These are phyloP conservation scores for Fusarium buxicola DNA, from an alignment of 2,329 filamentous ascomycete species.

Conservation along the genomic window DNA sequence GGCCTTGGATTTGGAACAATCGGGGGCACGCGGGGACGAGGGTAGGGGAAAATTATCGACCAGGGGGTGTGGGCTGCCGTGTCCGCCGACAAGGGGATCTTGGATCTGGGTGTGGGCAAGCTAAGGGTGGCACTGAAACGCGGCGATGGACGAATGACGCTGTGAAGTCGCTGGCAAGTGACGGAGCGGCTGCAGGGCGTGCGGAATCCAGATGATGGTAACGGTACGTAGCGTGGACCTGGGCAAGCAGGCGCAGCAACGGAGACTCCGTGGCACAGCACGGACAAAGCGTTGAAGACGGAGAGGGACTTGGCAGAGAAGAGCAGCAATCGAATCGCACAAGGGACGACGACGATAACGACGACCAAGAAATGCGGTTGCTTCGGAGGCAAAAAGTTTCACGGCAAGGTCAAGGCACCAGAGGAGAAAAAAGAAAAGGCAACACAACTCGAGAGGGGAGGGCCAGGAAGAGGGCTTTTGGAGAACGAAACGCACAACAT, in stretches of 20 bases:
- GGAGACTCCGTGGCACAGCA: conserved; percentile 40
- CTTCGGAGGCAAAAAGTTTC: conserved; percentile 23
- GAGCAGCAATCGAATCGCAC: conserved; percentile 31
- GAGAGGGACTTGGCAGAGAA: conserved; percentile 8
- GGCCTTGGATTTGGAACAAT: conserved; percentile 49
- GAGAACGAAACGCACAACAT: conserved; percentile 43
- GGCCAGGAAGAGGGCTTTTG: conserved; percentile 36
- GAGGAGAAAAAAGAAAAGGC: conserved; percentile 19
- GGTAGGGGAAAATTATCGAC: conserved; percentile 50
- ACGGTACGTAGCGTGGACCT: conserved; percentile 39
- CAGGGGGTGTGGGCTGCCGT: conserved; percentile 47
- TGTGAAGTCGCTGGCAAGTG: conserved; percentile 41
- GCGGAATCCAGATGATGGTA: conserved; percentile 44
- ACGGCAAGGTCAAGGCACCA: conserved; percentile 16
- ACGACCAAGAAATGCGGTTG: conserved; percentile 19
- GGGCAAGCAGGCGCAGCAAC: conserved; percentile 40
- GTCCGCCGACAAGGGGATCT: conserved; percentile 49
- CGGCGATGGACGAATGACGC: conserved; percentile 46
- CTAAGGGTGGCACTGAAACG: conserved; percentile 49
- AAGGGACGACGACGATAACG: conserved; percentile 30
- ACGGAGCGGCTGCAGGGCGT: conserved; percentile 45
- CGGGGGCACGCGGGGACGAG: conserved; percentile 48
- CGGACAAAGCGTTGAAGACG: conserved; percentile 36
- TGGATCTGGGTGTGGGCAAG: conserved; percentile 46
- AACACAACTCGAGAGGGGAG: conserved; percentile 29